Evolutionary conservation across 768 basidiomycete genomes (phyloP), one percentile per base, ranked within the genome.

Genomic region (Lanmaoa rubissima): DNA sequence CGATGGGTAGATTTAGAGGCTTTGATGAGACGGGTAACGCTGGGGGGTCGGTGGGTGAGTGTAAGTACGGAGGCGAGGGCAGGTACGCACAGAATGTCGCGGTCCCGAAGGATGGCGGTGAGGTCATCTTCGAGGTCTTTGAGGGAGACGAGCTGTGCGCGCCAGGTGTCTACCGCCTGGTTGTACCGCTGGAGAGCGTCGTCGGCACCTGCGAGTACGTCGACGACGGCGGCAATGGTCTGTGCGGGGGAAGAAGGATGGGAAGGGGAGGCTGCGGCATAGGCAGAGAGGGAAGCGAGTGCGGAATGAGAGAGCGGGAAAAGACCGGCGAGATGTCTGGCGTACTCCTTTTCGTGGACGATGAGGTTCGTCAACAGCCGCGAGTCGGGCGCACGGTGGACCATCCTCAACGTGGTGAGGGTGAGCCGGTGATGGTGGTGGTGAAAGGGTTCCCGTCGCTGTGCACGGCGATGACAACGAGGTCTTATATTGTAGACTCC

Each of bases 11-110:
- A 74, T 62, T 87, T 90, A 24, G 90, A 89, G 3, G 82, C 84
- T 64, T 92, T 92, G 63, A 92, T 83, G 47, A 92, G 79, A 10
- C 90, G 82, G 2, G 86, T 90, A 19, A 92, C 86, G 2, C 90
- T 93, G 59, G 8, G 9, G 26, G 5, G 31, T 12, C 24, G 12
- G 51, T 28, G 43, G 17, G 28, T 34, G 47, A 28, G 21, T 24
- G 21, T 24, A 24, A 24, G 19, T 7, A 35, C 21, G 8, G 26
- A 31, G n/a, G 40, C 38, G 13, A 43, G 42, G 46, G 5, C n/a
- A 21, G 28, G 47, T 12, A 79, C 88, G 65, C 59, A 92, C 91
- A 92, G 77, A 60, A 94, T 93, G 63, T 93, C 90, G 44, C 88
- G 75, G 70, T 93, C 91, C 12, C 57, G 59, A 5, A 89, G 73